These are phyloP conservation scores for Pseudogymnoascus sp. DNA, from an alignment of 2,329 filamentous ascomycete species.

Conservation along the genomic window DNA sequence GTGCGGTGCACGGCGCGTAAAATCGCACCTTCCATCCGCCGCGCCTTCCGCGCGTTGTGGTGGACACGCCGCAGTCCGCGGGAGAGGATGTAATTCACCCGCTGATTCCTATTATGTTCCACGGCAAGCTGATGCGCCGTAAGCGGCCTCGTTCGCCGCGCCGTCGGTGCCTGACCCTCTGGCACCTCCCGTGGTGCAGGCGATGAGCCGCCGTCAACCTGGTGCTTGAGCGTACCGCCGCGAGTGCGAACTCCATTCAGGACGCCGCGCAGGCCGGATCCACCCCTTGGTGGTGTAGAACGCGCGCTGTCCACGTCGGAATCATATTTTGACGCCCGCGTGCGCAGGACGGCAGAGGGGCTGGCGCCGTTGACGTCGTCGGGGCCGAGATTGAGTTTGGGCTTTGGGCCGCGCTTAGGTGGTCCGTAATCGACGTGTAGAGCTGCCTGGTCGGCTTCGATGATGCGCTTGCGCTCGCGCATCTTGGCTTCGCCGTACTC, in stretches of 20 bases:
- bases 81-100: conserved; percentile 74
- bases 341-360: conserved; percentile 44
- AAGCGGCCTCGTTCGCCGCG: conserved; percentile 60
- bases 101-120: conserved; percentile 66
- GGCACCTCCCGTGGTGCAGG: conserved; percentile 36
- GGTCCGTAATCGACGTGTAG: conserved; percentile 36
- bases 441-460: conserved; percentile 59
- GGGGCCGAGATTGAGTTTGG: conserved; percentile 30
- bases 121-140: conserved; percentile 77
- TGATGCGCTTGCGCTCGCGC: conserved; percentile 63
- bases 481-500: conserved; percentile 65
- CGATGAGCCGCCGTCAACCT: conserved; percentile 49
- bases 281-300: conserved; percentile 39
- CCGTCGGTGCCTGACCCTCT: conserved; percentile 31
- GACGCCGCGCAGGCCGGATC: conserved; percentile 29
- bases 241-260: conserved; percentile 16
- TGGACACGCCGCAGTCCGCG: conserved; percentile 62
- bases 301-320: conserved; percentile 45
- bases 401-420: conserved; percentile 43
- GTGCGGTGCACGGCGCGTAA: conserved; percentile 58
- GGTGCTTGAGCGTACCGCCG: conserved; percentile 46
- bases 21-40: conserved; percentile 57
- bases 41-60: conserved; percentile 50
- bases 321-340: conserved; percentile 54
- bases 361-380: conserved; percentile 44